phyloP scores from a whole-genome alignment of 169 alveolate species.

The Eimeria maxima region DNA sequence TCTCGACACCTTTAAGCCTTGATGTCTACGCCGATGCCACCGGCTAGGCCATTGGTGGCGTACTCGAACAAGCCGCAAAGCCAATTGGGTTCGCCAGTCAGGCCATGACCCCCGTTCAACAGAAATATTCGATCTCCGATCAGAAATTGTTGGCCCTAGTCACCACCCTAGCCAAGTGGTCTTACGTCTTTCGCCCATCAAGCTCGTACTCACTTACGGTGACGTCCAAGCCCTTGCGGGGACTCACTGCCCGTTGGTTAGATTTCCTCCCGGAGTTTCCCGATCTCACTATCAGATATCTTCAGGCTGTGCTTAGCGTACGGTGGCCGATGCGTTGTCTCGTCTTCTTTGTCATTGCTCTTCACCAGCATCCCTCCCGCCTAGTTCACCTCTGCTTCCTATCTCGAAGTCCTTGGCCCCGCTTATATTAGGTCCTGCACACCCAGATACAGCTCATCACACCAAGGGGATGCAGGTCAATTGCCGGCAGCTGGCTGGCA shows the following conservation, averaged over 20 bases:
- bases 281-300: not conserved
- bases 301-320: not conserved
- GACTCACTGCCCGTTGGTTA: not conserved
- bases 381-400: no score
- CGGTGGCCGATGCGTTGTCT: not conserved
- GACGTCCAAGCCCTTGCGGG: not conserved
- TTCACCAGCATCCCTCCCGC: no score
- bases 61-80: not conserved
- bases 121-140: slow-evolving; percentile 8
- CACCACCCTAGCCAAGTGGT: not conserved
- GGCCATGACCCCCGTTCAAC: not conserved
- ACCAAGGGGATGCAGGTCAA: no score
- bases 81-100: slow-evolving; percentile 31
- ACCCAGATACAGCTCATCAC: no score
- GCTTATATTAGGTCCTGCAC: no score
- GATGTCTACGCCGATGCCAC: slow-evolving; percentile 1
- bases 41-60: slow-evolving; percentile 5
- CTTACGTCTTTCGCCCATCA: not conserved
- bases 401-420: no score
- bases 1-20: slow-evolving; percentile 24
- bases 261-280: not conserved
- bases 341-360: not conserved
- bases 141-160: not conserved
- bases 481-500: no score
- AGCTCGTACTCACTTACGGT: not conserved